Conservation (phyloP, 2,329 filamentous ascomycete species). For the Pseudovirgaria hyperparasitica region DNA sequence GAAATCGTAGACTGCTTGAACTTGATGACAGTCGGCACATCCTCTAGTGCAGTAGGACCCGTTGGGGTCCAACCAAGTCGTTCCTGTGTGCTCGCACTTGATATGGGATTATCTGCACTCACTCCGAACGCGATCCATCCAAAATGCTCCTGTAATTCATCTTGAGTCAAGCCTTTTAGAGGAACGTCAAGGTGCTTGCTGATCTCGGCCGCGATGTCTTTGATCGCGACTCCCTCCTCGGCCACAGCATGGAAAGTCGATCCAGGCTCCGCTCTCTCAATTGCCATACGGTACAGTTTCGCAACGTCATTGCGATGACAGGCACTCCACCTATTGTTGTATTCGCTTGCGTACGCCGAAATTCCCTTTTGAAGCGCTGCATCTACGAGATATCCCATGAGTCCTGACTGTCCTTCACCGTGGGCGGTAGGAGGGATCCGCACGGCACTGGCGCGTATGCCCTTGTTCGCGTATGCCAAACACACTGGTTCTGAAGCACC, state of each 20-base stretch:
- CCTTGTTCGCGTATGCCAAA: conserved; percentile 11
- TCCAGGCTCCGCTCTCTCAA: conserved; percentile 26
- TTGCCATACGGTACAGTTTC: conserved; percentile 20
- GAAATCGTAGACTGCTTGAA: too few relatives aligned
- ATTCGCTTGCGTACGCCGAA: conserved; percentile 22
- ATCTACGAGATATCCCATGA: conserved; percentile 15
- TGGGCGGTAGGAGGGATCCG: conserved; percentile 29
- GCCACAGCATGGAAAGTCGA: conserved; percentile 24
- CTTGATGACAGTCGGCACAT: too few relatives aligned
- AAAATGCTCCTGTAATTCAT: conserved; percentile 18
- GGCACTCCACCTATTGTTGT: conserved; percentile 24
- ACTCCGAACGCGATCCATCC: conserved; percentile 14
- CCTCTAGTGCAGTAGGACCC: too few relatives aligned
- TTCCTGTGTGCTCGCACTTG: conserved; percentile 23
- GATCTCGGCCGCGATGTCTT: conserved; percentile 23
- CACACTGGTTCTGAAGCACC: too few relatives aligned
- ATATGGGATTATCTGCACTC: conserved; percentile 19
- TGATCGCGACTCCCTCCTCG: conserved; percentile 22
- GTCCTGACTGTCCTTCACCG: conserved; percentile 20
- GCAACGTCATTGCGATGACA: conserved; percentile 28
- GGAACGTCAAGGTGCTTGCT: conserved; percentile 22
- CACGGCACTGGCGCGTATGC: conserved; percentile 22
- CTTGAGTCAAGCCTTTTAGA: conserved; percentile 12
- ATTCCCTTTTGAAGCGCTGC: conserved; percentile 17
- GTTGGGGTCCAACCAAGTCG: conserved; percentile 25